A percentile compares a stretch with the other conserved stretches of the same genome.
phyloP scores from a whole-genome alignment of 805 yeast species.

The Candida gorgasii region DNA sequence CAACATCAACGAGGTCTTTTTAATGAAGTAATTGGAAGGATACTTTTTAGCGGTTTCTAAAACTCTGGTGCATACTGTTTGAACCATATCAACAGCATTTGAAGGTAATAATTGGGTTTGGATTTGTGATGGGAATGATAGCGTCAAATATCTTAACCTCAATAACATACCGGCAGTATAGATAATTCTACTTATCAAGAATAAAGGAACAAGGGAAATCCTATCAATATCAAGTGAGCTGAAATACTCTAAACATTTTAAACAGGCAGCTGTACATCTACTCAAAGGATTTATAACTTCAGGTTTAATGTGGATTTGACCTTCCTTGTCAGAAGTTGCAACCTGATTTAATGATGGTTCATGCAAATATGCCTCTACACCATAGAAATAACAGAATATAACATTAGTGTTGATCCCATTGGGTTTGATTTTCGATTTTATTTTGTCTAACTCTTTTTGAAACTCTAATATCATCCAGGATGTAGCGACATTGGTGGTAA shows the following conservation, averaged over 20 bases:
- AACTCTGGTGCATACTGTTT: slow-evolving; percentile 27
- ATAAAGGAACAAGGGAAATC: slow-evolving; percentile 58
- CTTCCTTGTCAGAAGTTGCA: slow-evolving; percentile 18
- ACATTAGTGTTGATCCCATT: slow-evolving; percentile 2
- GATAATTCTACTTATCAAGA: slow-evolving; percentile 56
- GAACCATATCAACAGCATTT: slow-evolving; percentile 38
- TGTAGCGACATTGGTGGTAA: slow-evolving; percentile 26
- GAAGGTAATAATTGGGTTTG: slow-evolving; percentile 50
- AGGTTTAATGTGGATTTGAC: slow-evolving; percentile 17
- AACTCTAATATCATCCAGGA: slow-evolving; percentile 49
- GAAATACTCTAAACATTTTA: slow-evolving; percentile 50
- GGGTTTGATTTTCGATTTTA: slow-evolving; percentile 43
- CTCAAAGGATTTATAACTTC: slow-evolving; percentile 45
- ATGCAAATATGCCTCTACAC: slow-evolving; percentile 66
- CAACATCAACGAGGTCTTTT: slow-evolving; percentile 55
- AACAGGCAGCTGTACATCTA: slow-evolving; percentile 55
- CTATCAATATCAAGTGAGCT: slow-evolving; percentile 43
- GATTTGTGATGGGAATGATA: slow-evolving; percentile 49
- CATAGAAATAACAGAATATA: slow-evolving; percentile 51
- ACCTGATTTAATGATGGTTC: slow-evolving; percentile 49
- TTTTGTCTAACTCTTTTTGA: slow-evolving; percentile 43
- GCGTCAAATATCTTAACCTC: slow-evolving; percentile 54
- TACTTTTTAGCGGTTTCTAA: slow-evolving; percentile 27
- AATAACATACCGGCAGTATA: slow-evolving; percentile 66
- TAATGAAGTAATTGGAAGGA: slow-evolving; percentile 48